These are phyloP conservation scores for Penicillium sp. DNA, from an alignment of 2,329 filamentous ascomycete genomes.

Conservation along the genomic window DNA sequence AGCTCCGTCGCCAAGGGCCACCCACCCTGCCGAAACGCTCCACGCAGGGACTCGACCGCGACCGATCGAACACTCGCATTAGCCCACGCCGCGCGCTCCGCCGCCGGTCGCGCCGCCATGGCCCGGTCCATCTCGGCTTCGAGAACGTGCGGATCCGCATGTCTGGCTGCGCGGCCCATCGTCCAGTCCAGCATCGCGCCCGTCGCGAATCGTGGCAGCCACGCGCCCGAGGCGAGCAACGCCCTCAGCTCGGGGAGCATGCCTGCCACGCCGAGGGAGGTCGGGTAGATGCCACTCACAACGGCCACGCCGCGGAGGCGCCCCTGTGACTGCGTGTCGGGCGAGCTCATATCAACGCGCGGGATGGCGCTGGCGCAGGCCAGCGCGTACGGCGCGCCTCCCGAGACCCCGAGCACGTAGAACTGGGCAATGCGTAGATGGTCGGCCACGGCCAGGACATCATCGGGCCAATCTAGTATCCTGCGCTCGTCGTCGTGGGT, in stretches of 20 bases:
- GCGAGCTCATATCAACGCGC: too few species aligned
- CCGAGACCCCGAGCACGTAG: constrained; percentile 8
- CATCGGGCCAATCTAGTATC: constrained; percentile 12
- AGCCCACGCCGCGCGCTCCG: constrained; percentile 1
- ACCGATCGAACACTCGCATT: constrained; percentile 2
- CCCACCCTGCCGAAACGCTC: constrained; percentile 7
- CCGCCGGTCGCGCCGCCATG: constrained; percentile 2
- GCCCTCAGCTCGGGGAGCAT: constrained; percentile 4
- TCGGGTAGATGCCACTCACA: constrained; percentile 5
- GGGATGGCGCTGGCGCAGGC: constrained; percentile 9
- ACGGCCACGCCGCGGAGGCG: constrained; percentile 4
- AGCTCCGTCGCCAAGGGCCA: constrained; percentile 4
- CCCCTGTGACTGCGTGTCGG: too few species aligned
- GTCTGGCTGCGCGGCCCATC: constrained; percentile 2
- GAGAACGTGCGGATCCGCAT: constrained; percentile 3
- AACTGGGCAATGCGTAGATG: constrained; percentile 6
- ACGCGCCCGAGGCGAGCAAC: constrained; percentile 2
- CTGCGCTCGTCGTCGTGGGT: constrained; percentile 4
- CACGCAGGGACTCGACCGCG: constrained; percentile 2
- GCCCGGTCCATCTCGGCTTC: constrained; percentile 2
- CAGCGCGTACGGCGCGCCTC: constrained; percentile 8
- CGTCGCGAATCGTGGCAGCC: constrained; percentile 6
- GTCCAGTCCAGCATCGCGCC: constrained; percentile 2
- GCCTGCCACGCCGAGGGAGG: constrained; percentile 2
- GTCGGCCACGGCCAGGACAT: constrained; percentile 8